Evolutionary conservation across 2,329 filamentous ascomycete genomes (phyloP), one percentile per base, ranked within the genome.

Genomic region (Lasiodiplodia sp.): DNA sequence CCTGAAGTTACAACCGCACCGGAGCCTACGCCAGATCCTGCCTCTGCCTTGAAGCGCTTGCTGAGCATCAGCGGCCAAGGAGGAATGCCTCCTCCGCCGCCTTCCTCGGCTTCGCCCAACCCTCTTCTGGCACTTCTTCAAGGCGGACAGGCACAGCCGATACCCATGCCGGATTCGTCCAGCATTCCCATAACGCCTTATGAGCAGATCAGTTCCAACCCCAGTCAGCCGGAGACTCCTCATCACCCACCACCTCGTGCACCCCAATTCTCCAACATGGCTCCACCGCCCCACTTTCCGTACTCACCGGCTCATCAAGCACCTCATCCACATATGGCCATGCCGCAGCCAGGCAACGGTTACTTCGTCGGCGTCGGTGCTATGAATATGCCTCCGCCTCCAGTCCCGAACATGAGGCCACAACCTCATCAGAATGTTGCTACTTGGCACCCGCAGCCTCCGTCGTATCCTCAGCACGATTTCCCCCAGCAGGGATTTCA

Each of bases 121-220:
- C 84, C 84, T 44, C 81, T 91, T 57, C 79, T 91, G 65, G 84
- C 86, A 18, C 81, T 91, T 71, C 80, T 91, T 52, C 81, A 83
- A 70, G 80, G 80, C 57, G 78, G 78, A 11, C 56, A 49, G 28
- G 16, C 18, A 21, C 51, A 60, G 44, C 53, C 25, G 51, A 53
- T 62, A 57, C 34, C 37, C 12, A 40, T n/a, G 11, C 28, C 34
- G 14, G 38, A 52, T 16, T 18, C 25, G 12, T 57, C 55, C 2
- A 52, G 34, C 11, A 31, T 66, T 21, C 52, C 79, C 4, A 72
- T 69, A 49, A 87, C 87, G 5, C 86, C 88, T 10, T 77, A 87
- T 38, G 87, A 91, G 16, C 86, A 88, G 70, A 81, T 83, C 21
- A 79, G 83, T 63, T 75, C 78, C 5, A 83, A 86, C 31, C 82